Evolutionary conservation across 768 basidiomycete genomes (phyloP).

Genomic region (Lactarius akahatsu): DNA sequence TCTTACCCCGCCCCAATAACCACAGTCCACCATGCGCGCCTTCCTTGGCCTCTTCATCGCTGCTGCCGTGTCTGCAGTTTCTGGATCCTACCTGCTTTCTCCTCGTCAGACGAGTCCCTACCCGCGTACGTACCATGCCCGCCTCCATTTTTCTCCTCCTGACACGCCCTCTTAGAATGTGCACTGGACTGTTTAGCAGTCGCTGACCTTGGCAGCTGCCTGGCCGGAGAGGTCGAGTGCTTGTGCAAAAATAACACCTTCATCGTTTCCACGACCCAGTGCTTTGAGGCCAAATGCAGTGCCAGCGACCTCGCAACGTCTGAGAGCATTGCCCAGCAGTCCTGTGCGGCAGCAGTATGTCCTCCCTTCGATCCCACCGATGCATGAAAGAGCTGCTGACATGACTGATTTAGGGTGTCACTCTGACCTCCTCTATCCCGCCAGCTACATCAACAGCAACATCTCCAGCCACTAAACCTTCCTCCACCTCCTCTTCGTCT

Average conservation of each 20-base stretch:
- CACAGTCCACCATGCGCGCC: slow-evolving; percentile 52
- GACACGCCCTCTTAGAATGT: slow-evolving; percentile 45
- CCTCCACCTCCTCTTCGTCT: slow-evolving; percentile 3
- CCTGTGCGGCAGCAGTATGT: slow-evolving; percentile 53
- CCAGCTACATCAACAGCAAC: background rate
- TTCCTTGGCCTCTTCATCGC: slow-evolving; percentile 40
- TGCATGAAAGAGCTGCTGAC: background rate
- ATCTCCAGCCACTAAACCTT: background rate
- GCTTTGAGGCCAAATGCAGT: slow-evolving; percentile 49
- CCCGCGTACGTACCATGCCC: slow-evolving; percentile 6
- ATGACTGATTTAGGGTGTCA: slow-evolving; percentile 24
- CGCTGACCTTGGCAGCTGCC: slow-evolving; percentile 49
- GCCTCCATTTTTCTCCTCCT: background rate
- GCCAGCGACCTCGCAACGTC: slow-evolving; percentile 48
- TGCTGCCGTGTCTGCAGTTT: slow-evolving; percentile 41
- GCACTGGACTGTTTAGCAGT: slow-evolving; percentile 47
- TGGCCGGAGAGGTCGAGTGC: slow-evolving; percentile 51
- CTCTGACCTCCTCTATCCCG: slow-evolving; percentile 15
- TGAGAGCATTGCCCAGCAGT: slow-evolving; percentile 39
- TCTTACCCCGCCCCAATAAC: slow-evolving; percentile 22
- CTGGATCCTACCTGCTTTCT: slow-evolving; percentile 26
- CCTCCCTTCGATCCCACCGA: too few relatives aligned
- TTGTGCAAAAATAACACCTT: slow-evolving; percentile 54
- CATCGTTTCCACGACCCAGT: slow-evolving; percentile 45
- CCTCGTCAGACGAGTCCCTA: slow-evolving; percentile 22